Conservation (phyloP, 257 asterid genomes). For the Forsythia viridissima region DNA sequence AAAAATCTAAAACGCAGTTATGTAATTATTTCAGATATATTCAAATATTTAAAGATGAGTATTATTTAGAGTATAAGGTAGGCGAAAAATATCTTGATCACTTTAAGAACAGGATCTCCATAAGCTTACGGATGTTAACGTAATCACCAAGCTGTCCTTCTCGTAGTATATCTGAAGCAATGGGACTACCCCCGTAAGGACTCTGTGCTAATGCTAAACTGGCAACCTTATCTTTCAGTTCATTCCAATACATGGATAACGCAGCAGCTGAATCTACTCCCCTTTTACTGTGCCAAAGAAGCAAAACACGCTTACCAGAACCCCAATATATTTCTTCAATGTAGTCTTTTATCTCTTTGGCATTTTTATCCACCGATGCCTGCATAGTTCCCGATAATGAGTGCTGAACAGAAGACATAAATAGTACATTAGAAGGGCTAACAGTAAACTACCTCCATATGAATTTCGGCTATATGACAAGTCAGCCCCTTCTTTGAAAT, state of each 20-base stretch:
- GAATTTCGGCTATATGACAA: conserved; percentile 79
- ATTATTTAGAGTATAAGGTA: background rate
- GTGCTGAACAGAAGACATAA: conserved; percentile 24
- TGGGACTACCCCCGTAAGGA: conserved; percentile 96
- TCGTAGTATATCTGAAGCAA: conserved; percentile 91
- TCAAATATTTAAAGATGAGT: background rate
- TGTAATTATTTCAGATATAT: too few species aligned
- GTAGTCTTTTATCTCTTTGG: conserved; percentile 84
- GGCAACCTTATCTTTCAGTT: conserved; percentile 87
- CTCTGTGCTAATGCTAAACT: conserved; percentile 91
- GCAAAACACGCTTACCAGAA: conserved; percentile 71
- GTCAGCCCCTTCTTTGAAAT: conserved; percentile 91
- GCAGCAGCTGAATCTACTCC: conserved; percentile 96
- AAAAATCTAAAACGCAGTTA: too few species aligned
- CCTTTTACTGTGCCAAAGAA: conserved; percentile 97
- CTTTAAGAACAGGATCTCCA: conserved; percentile 92
- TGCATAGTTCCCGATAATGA: conserved; percentile 35
- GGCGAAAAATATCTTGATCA: conserved; percentile 68
- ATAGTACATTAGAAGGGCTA: conserved; percentile 5
- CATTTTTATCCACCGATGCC: conserved; percentile 95
- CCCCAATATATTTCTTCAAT: conserved; percentile 96
- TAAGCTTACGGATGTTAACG: conserved; percentile 85
- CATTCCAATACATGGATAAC: conserved; percentile 88
- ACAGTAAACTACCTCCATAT: conserved; percentile 22
- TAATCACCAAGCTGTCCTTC: conserved; percentile 98